phyloP scores from a whole-genome alignment of 139 green algal species.

The Micractinium sp. region DNA sequence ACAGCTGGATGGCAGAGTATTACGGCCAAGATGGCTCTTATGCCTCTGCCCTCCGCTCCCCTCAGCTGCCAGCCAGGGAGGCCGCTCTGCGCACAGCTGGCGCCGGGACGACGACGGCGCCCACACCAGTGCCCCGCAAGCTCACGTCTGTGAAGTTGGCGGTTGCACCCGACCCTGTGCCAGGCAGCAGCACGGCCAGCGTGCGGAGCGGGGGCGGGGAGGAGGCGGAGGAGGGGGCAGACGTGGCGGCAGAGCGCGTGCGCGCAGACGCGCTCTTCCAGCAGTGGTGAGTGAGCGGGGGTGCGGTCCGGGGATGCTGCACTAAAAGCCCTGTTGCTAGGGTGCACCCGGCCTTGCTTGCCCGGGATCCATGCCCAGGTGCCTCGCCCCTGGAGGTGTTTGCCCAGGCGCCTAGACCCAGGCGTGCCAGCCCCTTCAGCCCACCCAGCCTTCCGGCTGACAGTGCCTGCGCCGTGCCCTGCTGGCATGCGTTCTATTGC shows the following conservation, averaged over 20 bases:
- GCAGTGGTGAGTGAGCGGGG: constrained; percentile 10
- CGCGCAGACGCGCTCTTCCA: constrained; percentile 37
- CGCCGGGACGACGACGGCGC: neutral
- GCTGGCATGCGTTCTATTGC: neutral
- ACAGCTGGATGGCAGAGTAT: neutral
- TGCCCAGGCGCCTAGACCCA: too few species aligned
- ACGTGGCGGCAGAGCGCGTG: constrained; percentile 44
- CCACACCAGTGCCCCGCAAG: constrained; percentile 11
- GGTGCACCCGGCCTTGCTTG: too few species aligned
- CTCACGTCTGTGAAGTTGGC: constrained; percentile 11
- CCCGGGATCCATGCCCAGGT: too few species aligned
- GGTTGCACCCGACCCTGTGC: neutral
- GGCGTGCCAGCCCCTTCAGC: too few species aligned
- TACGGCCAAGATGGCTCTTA: neutral
- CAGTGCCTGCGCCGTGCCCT: neutral
- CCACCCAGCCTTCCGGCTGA: too few species aligned
- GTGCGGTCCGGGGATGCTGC: neutral
- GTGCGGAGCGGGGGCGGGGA: neutral
- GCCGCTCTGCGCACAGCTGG: neutral
- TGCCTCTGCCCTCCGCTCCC: neutral
- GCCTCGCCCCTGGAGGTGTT: too few species aligned
- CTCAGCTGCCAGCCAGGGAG: neutral
- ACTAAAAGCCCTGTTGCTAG: too few species aligned
- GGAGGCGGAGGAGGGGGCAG: constrained; percentile 19
- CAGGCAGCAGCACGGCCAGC: neutral